A percentile compares a stretch with the other conserved stretches of the same genome.
These are phyloP conservation scores for Schizopora paradoxa DNA, from an alignment of 1,284 basidiomycete genomes.

Conservation along the genomic window DNA sequence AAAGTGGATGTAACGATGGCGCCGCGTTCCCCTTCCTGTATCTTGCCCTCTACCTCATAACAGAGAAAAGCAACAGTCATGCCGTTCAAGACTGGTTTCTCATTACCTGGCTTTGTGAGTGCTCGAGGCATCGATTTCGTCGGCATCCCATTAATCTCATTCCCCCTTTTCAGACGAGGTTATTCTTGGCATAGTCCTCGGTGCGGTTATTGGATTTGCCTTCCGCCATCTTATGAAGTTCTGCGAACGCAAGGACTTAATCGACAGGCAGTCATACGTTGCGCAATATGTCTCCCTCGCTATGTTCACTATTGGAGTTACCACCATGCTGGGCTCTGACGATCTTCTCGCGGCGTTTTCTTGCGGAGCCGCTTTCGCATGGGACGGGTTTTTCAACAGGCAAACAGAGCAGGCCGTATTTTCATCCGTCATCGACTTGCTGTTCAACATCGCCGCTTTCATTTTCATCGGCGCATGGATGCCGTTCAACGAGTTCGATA, in stretches of 20 bases:
- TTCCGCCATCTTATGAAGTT: conserved; percentile 96
- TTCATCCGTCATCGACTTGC: conserved; percentile 89
- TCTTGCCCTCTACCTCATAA: conserved; percentile 84
- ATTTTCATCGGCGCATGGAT: conserved; percentile 94
- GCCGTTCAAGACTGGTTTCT: conserved; percentile 83
- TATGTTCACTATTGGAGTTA: conserved; percentile 78
- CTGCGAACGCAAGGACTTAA: conserved; percentile 82
- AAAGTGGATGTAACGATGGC: conserved; percentile 92
- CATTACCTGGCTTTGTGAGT: conserved; percentile 77
- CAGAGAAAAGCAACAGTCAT: conserved; percentile 59
- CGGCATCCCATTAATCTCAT: conserved; percentile 8
- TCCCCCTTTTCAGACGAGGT: conserved; percentile 63
- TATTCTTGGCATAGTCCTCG: conserved; percentile 74
- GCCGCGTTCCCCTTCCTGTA: conserved; percentile 97
- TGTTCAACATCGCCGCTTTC: conserved; percentile 89
- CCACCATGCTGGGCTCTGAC: conserved; percentile 86
- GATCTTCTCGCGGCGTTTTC: conserved; percentile 92
- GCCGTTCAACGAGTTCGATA: conserved; percentile 76
- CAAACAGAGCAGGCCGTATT: conserved; percentile 96
- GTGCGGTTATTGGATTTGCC: conserved; percentile 70
- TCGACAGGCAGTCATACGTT: conserved; percentile 91
- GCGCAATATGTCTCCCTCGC: conserved; percentile 77
- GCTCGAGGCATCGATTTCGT: no score
- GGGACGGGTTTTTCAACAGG: conserved; percentile 98
- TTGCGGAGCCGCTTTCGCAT: conserved; percentile 95